Base-by-base conservation (phyloP, 805 yeast species). In the Hanseniaspora thailandica region DNA sequence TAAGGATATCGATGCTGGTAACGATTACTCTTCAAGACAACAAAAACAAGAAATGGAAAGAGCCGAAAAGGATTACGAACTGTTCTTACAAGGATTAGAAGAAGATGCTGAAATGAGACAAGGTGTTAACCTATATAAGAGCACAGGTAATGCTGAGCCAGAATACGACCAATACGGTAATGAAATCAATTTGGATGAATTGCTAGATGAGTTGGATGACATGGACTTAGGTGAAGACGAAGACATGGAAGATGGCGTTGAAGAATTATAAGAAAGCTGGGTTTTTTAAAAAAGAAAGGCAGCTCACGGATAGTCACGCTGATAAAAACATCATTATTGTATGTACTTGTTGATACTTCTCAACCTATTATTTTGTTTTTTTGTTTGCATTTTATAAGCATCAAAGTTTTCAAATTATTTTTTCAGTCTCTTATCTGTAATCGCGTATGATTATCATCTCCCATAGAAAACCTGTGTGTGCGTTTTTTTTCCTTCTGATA, bases 31-130 rank as follows among this genome's bases (percentile, higher is more conserved):
- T 57, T 73, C 79, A 2, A 83, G 88, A 71, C 83, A 79, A 58
- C 89, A 86, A 54, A 84, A 78, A 72, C 93, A 85, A 69, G 96
- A 88, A 58, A 81, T 80, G 62, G 97, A 87, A 67, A 77, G 85
- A 62, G 96, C 95, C 5, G 97, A 90, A 70, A 82, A 80, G 69
- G 98, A 90, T 70, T 93, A 87, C 72, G 98, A 90, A 71, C 65
- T 83, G 60, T 93, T 93, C 86, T 78, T 93, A 71, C 97, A 87
- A 71, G 96, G 93, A 68, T 79, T 93, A 66, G 98, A 93, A 73
- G 97, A 93, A 70, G 98, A 93, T 70, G 81, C 81, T 53, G 98
- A 93, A 66, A 77, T 93, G 66, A 84, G 98, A 74, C 88, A 84
- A 62, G 80, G 87, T 45, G 80, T 93, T 68, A 90, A 93, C 66